Percentiles rank a stretch among this genome's conserved stretches.
phyloP scores from a whole-genome alignment of 2,329 filamentous ascomycete species.

The Thermomyces lanuginosus region DNA sequence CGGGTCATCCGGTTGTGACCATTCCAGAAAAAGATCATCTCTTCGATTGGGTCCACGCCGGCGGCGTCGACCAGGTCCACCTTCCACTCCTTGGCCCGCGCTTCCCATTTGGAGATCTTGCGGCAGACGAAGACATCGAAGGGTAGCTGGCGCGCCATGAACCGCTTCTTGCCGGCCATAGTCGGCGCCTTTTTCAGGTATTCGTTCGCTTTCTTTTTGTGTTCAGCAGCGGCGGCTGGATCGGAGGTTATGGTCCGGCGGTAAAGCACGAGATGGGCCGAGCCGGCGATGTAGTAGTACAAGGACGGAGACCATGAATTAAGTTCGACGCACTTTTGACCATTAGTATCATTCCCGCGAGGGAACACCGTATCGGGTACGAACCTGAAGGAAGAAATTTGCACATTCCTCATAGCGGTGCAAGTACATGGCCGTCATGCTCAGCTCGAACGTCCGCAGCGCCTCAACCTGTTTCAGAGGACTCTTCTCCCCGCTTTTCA shows the following conservation, averaged over 20 bases:
- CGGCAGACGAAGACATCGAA: conserved; percentile 74
- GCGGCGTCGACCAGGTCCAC: conserved; percentile 63
- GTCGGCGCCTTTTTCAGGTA: conserved; percentile 55
- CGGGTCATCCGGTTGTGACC: conserved; percentile 65
- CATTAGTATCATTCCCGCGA: not conserved
- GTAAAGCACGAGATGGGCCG: conserved; percentile 67
- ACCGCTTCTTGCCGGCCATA: conserved; percentile 66
- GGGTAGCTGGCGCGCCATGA: conserved; percentile 78
- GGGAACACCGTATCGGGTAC: too few species aligned
- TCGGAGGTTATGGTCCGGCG: conserved; percentile 29
- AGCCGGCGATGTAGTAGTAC: conserved; percentile 77
- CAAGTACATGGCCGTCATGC: conserved; percentile 59
- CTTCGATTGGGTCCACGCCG: conserved; percentile 63
- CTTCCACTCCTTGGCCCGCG: conserved; percentile 49
- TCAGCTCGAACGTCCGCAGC: conserved; percentile 70
- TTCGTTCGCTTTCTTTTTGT: conserved; percentile 50
- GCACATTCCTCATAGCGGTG: conserved; percentile 63
- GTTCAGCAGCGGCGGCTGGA: conserved; percentile 32
- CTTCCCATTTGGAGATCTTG: conserved; percentile 80
- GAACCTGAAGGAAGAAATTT: conserved; percentile 50
- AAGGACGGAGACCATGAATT: conserved; percentile 84
- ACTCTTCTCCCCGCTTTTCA: conserved; percentile 44
- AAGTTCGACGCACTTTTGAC: conserved; percentile 47
- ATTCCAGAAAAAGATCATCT: conserved; percentile 92
- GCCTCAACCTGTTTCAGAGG: conserved; percentile 80